Conservation (phyloP, 495 filamentous ascomycete genomes). For the Trichoderma gamsii region DNA sequence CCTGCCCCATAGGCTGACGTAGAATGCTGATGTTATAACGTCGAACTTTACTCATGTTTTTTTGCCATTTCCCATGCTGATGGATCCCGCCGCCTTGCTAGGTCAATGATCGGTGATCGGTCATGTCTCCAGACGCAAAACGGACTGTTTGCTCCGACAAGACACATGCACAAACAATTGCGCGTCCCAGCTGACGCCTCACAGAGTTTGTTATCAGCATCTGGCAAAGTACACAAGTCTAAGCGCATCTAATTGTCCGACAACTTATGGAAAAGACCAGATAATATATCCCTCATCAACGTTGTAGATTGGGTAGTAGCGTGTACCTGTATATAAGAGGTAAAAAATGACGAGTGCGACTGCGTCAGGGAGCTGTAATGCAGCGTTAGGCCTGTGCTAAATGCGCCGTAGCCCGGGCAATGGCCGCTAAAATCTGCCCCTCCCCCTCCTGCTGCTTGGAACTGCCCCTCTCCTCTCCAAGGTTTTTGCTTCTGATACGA, state of each 20-base stretch:
- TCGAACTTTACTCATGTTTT: constrained; percentile 4
- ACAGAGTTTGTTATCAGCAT: no score
- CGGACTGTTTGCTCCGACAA: constrained; percentile 10
- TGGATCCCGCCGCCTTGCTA: neutral
- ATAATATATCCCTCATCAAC: constrained; percentile 5
- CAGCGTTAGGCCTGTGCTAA: neutral
- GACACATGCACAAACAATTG: no score
- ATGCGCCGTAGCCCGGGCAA: neutral
- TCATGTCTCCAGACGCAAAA: neutral
- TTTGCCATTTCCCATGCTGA: neutral
- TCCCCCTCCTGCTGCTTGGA: neutral
- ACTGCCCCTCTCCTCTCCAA: constrained; percentile 3
- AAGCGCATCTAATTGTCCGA: no score
- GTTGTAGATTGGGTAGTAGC: neutral
- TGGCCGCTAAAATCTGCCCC: constrained; percentile 10
- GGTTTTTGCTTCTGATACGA: neutral
- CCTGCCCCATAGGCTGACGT: no score
- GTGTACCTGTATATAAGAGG: neutral
- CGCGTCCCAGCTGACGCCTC: no score
- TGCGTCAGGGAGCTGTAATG: constrained; percentile 11
- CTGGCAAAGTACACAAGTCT: no score
- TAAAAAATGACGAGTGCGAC: neutral
- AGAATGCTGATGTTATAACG: neutral
- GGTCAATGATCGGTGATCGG: neutral
- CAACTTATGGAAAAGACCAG: neutral